Evolutionary conservation across 2,329 filamentous ascomycete genomes (phyloP).

Genomic region (Pseudogymnoascus sp.): DNA sequence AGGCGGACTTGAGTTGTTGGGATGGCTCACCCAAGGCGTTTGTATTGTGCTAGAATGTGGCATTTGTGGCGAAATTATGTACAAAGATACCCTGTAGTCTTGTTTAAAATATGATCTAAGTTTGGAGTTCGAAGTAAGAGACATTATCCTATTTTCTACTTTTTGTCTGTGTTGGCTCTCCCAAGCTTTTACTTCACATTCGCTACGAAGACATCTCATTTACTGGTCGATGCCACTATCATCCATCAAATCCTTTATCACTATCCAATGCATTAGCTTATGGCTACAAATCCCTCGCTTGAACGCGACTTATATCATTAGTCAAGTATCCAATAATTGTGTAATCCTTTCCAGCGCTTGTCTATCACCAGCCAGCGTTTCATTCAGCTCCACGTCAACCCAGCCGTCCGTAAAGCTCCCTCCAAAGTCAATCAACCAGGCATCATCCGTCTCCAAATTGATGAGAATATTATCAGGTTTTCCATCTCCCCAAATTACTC

Average conservation of each 20-base stretch:
- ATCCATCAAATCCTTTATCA: not conserved
- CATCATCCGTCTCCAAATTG: constrained; percentile 15
- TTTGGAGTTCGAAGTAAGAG: not conserved
- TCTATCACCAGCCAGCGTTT: constrained; percentile 16
- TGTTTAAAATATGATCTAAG: not conserved
- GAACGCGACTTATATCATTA: not conserved
- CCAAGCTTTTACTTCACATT: not conserved
- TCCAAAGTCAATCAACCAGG: constrained; percentile 22
- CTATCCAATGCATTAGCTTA: not conserved
- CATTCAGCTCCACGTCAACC: constrained; percentile 18
- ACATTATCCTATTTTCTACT: not conserved
- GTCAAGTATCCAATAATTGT: constrained; percentile 10
- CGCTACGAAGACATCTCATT: not conserved
- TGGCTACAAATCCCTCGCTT: not conserved
- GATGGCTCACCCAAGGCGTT: not conserved
- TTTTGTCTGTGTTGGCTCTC: not conserved
- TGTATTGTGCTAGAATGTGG: not conserved
- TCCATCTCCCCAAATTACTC: constrained; percentile 22
- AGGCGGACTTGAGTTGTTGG: not conserved
- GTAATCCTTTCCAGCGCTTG: constrained; percentile 15
- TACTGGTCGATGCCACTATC: not conserved
- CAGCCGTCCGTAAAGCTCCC: constrained; percentile 20
- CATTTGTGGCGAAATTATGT: not conserved
- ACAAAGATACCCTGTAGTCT: not conserved
- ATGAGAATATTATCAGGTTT: constrained; percentile 23